Evolutionary conservation across 2,329 filamentous ascomycete genomes (phyloP).

Genomic region (Colletotrichum sp.): DNA sequence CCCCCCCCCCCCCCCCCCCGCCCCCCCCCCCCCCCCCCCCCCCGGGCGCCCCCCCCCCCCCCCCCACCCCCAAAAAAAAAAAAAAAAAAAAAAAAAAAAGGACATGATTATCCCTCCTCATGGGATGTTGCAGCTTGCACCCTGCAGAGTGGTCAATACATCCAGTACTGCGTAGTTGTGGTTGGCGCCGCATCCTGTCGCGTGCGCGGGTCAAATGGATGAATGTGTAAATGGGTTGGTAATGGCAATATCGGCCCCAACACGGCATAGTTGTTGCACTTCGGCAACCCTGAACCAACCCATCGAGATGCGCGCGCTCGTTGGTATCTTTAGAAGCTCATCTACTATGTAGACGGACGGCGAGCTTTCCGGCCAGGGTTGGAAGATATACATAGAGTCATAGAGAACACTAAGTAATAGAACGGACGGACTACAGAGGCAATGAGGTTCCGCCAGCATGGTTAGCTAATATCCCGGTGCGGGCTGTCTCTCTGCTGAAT

Average conservation of each 20-base stretch:
- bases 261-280: background rate
- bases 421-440: background rate
- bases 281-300: background rate
- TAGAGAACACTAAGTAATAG: background rate
- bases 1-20: no score
- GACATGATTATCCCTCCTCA: background rate
- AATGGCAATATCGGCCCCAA: background rate
- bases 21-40: no score
- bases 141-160: background rate
- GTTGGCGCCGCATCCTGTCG: background rate
- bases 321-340: background rate
- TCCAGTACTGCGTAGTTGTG: background rate
- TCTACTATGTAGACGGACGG: background rate
- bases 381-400: background rate
- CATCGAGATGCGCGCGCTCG: background rate
- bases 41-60: no score
- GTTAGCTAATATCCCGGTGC: conserved; percentile 1
- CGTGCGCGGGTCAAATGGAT: conserved; percentile 10
- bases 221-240: background rate
- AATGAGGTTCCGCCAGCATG: background rate
- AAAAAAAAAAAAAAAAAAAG: no score
- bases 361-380: background rate
- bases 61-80: no score
- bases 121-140: background rate
- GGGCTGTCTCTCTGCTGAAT: background rate